Conservation (phyloP, 495 filamentous ascomycete species). For the Aspergillus panamensis region DNA sequence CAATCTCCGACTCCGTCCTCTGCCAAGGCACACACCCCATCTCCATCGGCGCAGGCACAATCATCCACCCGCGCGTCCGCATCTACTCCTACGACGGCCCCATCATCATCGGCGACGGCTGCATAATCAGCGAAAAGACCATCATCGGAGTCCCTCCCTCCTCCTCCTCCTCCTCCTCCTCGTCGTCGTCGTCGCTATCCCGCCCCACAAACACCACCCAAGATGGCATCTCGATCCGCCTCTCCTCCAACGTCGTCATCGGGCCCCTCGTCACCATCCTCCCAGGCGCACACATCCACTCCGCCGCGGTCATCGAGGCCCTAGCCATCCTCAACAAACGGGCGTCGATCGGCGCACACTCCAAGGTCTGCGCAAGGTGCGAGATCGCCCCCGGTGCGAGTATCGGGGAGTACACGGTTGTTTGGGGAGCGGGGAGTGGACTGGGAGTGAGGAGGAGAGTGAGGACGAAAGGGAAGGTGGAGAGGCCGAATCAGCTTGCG, state of each 20-base stretch:
- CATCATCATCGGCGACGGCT: constrained; percentile 67
- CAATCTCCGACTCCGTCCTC: constrained; percentile 71
- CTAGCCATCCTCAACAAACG: constrained; percentile 29
- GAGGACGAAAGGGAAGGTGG: constrained; percentile 26
- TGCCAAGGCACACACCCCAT: constrained; percentile 71
- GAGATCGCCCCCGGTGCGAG: constrained; percentile 26
- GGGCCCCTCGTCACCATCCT: constrained; percentile 32
- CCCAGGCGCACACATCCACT: constrained; percentile 38
- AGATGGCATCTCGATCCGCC: constrained; percentile 25
- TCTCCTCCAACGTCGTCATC: constrained; percentile 38
- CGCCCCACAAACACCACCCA: not conserved
- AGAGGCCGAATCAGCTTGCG: constrained; percentile 21
- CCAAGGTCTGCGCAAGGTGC: constrained; percentile 41
- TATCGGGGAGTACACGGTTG: constrained; percentile 43
- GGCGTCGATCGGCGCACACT: constrained; percentile 38
- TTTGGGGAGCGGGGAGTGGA: constrained; percentile 38
- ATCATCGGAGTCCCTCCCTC: constrained; percentile 46
- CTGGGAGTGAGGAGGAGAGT: constrained; percentile 32
- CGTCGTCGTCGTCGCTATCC: no score
- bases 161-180: not conserved
- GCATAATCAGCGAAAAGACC: constrained; percentile 72
- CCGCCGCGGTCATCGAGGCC: constrained; percentile 34
- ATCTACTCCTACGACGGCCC: constrained; percentile 66
- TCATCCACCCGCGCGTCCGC: constrained; percentile 78
- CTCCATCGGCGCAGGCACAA: constrained; percentile 62